phyloP scores from a whole-genome alignment of 768 basidiomycete genomes.

The Phylloporus rhodoxanthus region DNA sequence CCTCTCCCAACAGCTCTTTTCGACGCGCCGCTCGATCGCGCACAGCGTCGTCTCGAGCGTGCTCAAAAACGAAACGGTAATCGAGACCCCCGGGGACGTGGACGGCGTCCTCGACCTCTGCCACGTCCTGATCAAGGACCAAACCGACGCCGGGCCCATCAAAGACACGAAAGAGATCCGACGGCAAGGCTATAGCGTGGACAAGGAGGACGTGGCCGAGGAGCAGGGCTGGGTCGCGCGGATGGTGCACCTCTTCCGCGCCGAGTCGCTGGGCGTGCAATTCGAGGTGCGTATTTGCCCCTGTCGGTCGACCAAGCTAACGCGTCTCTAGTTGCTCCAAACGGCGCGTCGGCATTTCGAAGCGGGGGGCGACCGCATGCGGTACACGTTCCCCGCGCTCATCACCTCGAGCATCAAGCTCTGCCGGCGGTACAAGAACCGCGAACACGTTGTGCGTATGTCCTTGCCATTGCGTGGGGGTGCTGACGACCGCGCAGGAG shows the following conservation, averaged over 20 bases:
- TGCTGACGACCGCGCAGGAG: slow-evolving; percentile 46
- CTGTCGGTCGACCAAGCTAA: background rate
- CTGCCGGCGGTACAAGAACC: slow-evolving; percentile 83
- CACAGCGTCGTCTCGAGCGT: slow-evolving; percentile 93
- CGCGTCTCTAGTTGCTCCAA: slow-evolving; percentile 65
- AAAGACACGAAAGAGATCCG: slow-evolving; percentile 40
- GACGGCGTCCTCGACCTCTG: slow-evolving; percentile 90
- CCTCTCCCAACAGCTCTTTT: slow-evolving; percentile 79
- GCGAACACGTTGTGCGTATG: slow-evolving; percentile 57
- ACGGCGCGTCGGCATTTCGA: slow-evolving; percentile 86
- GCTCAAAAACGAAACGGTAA: slow-evolving; percentile 92
- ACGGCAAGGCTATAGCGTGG: slow-evolving; percentile 56
- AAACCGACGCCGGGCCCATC: slow-evolving; percentile 49
- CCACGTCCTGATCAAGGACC: slow-evolving; percentile 86
- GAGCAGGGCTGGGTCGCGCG: slow-evolving; percentile 99
- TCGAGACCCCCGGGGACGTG: slow-evolving; percentile 92
- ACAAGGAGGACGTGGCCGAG: slow-evolving; percentile 90
- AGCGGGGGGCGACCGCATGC: slow-evolving; percentile 89
- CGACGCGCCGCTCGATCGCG: slow-evolving; percentile 85
- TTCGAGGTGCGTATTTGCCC: slow-evolving; percentile 59
- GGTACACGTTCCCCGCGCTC: slow-evolving; percentile 93
- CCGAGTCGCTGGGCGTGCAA: slow-evolving; percentile 82
- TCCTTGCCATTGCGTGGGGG: background rate
- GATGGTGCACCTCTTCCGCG: slow-evolving; percentile 93
- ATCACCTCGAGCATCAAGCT: slow-evolving; percentile 92